phyloP scores from a whole-genome alignment of 331 rosid genomes.

The Malus hybrid region DNA sequence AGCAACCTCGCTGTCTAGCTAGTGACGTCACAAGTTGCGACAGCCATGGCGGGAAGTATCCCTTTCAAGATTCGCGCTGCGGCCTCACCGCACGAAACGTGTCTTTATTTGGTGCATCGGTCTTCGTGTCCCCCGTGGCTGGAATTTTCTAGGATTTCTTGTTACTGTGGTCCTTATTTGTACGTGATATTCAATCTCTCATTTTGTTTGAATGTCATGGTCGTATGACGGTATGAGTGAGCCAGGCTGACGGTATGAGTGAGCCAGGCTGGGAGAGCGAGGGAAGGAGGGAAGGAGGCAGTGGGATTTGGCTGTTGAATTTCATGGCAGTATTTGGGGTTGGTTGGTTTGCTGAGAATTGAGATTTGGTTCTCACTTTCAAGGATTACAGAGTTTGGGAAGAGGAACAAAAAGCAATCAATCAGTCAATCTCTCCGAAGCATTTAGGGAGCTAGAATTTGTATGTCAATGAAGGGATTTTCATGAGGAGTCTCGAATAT shows the following conservation, averaged over 20 bases:
- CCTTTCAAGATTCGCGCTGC: conserved; percentile 6
- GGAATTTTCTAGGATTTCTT: background rate
- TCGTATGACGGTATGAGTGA: background rate
- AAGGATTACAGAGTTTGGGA: background rate
- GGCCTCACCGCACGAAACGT: conserved; percentile 12
- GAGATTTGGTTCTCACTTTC: background rate
- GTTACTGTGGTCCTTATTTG: no score
- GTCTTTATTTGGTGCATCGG: background rate
- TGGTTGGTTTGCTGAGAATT: background rate
- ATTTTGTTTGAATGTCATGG: background rate
- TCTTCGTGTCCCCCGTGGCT: background rate
- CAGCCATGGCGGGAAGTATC: conserved; percentile 4
- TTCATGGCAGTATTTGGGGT: background rate
- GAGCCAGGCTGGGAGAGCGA: no score
- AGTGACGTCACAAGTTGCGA: conserved; percentile 17
- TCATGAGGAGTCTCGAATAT: background rate
- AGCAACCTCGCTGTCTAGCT: background rate
- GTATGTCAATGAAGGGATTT: background rate
- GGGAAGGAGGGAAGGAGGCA: background rate
- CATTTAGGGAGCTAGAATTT: background rate
- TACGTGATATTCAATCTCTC: no score
- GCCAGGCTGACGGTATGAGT: background rate
- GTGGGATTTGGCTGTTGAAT: conserved; percentile 9
- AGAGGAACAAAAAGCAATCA: background rate
- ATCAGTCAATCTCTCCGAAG: background rate